Evolutionary conservation across 331 rosid species (phyloP), one percentile per base, ranked within the genome.

Genomic region (Cydonia oblonga): DNA sequence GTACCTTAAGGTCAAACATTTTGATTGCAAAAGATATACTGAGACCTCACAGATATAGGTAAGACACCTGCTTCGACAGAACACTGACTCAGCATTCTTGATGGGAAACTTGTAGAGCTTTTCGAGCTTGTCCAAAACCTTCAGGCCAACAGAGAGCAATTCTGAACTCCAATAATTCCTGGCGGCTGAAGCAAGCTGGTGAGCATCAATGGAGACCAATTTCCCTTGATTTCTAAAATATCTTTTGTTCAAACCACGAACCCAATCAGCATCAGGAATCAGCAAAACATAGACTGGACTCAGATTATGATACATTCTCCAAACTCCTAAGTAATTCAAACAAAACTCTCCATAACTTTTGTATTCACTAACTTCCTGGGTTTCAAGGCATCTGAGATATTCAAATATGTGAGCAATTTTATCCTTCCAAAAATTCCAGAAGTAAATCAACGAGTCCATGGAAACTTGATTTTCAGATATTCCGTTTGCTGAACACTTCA

Each of bases 291-390:
- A 44, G 1, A 44, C 18, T 44, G 19, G 52, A 44, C 18, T 44
- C 52, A 0, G 52, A 44, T 44, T 15, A 44, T 0, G 6, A 44
- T 44, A 1, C 52, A 11, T 12, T 15, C 0, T 44, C 5, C 15
- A 56, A 64, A 89, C 84, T 69, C 97, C 97, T 26, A 91, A 73
- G 68, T 68, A 89, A 73, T 72, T 68, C 61, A 91, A 69, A 51
- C 87, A 86, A 68, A 87, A 87, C 26, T 80, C 68, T 6, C 61
- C 84, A 42, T 83, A 68, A 7, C 74, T 40, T 53, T 32, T 62
- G 5, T 63, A 28, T 56, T 84, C 76, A 57, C 53, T 35, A 13
- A n/a, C 76, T 14, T 65, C 90, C 44, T 79, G 71, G 7, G 66
- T 77, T 72, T 67, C 84, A 44, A 79, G 49, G 72, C 73, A 66